phyloP scores from a whole-genome alignment of 495 filamentous ascomycete species.

The Astrothelium subdiscretum region DNA sequence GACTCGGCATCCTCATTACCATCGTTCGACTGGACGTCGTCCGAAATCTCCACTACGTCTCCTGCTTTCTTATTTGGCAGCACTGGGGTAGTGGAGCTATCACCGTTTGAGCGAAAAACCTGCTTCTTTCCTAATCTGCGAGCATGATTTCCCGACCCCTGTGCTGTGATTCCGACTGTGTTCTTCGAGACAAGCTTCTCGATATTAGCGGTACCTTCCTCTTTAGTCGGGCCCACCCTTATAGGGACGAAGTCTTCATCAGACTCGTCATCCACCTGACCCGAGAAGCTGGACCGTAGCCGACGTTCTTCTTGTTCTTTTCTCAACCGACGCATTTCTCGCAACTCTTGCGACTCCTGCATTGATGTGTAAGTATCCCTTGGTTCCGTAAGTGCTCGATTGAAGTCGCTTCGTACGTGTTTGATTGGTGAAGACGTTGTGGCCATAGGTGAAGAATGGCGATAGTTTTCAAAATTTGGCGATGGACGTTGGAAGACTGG shows the following conservation, averaged over 20 bases:
- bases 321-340: conserved; percentile 15
- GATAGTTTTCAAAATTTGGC: conserved; percentile 22
- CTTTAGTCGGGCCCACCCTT: neutral
- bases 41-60: neutral
- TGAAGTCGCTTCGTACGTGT: conserved; percentile 10
- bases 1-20: conserved; percentile 9
- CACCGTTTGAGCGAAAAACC: conserved; percentile 5
- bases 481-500: conserved; percentile 31
- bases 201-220: neutral
- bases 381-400: conserved; percentile 21
- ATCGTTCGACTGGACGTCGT: neutral
- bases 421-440: conserved; percentile 23
- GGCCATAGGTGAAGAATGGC: conserved; percentile 22
- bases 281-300: neutral
- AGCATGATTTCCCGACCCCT: too few species aligned
- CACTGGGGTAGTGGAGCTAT: conserved; percentile 4
- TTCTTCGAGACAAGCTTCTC: neutral
- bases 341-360: conserved; percentile 26
- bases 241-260: neutral
- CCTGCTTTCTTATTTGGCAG: neutral
- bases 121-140: neutral
- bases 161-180: neutral
- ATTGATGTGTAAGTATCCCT: conserved; percentile 26
- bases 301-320: conserved; percentile 5
- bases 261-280: neutral